phyloP scores from a whole-genome alignment of 495 filamentous ascomycete genomes.

The Pyronema omphalodes region DNA sequence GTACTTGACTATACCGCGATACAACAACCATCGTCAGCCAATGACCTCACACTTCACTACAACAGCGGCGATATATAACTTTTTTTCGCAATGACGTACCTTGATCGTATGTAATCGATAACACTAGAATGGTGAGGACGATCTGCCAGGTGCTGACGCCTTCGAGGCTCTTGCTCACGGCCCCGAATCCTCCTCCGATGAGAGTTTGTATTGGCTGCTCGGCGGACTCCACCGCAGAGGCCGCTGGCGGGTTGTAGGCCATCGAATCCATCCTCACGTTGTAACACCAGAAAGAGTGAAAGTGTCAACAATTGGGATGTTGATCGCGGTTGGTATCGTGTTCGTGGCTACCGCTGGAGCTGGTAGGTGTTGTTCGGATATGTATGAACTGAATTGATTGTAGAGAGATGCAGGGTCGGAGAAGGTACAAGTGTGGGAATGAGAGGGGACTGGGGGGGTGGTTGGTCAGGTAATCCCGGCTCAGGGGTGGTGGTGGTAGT shows the following conservation, averaged over 20 bases:
- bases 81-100: slow-evolving; percentile 32
- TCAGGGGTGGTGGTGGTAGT: too few species aligned
- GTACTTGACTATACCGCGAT: slow-evolving; percentile 51
- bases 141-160: slow-evolving; percentile 22
- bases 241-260: slow-evolving; percentile 1
- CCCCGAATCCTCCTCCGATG: slow-evolving; percentile 9
- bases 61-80: neutral
- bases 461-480: too few species aligned
- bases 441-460: too few species aligned
- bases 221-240: slow-evolving; percentile 20
- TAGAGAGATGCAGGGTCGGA: too few species aligned
- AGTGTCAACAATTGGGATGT: too few species aligned
- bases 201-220: slow-evolving; percentile 21
- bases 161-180: slow-evolving; percentile 20
- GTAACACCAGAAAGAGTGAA: too few species aligned
- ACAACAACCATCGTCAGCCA: neutral
- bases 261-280: neutral
- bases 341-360: too few species aligned
- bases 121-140: slow-evolving; percentile 27
- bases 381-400: too few species aligned
- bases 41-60: neutral
- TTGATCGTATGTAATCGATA: slow-evolving; percentile 29
- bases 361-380: too few species aligned
- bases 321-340: too few species aligned
- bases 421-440: too few species aligned